Percentiles rank a stretch among this genome's conserved stretches.
Conservation (phyloP, 2,329 filamentous ascomycete species). For the Botrytis pseudocinerea region DNA sequence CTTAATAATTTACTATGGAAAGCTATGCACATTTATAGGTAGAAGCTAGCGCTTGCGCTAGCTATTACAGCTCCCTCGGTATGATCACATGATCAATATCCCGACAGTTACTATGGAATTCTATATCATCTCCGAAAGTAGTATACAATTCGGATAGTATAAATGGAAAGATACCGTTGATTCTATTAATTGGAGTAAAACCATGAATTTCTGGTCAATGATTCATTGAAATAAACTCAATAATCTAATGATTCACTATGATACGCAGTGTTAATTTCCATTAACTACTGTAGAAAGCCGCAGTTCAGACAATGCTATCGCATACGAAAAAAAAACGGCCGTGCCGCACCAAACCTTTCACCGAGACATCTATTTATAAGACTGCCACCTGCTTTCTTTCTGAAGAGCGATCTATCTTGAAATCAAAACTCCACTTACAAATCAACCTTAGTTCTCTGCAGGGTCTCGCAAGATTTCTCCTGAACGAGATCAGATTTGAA, state of each 20-base stretch:
- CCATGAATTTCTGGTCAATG: background rate
- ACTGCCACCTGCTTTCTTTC: background rate
- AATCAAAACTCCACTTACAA: background rate
- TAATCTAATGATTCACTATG: background rate
- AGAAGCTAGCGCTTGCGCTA: no score
- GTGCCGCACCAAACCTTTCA: background rate
- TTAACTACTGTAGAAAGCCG: background rate
- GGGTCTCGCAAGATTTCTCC: background rate
- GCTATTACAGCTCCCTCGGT: no score
- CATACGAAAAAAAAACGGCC: background rate
- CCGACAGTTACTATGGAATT: no score
- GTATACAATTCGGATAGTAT: background rate
- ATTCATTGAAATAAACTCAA: background rate
- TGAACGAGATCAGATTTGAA: background rate
- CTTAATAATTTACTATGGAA: no score
- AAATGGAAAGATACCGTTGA: background rate
- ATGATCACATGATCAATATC: no score
- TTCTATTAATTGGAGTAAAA: background rate
- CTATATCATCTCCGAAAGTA: background rate
- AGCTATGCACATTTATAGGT: no score
- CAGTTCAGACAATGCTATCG: background rate
- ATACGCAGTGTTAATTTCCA: background rate
- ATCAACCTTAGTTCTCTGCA: background rate
- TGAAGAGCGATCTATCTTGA: background rate
- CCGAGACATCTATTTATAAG: background rate